phyloP scores from a whole-genome alignment of 2,329 filamentous ascomycete genomes.

The Curvularia sp. region DNA sequence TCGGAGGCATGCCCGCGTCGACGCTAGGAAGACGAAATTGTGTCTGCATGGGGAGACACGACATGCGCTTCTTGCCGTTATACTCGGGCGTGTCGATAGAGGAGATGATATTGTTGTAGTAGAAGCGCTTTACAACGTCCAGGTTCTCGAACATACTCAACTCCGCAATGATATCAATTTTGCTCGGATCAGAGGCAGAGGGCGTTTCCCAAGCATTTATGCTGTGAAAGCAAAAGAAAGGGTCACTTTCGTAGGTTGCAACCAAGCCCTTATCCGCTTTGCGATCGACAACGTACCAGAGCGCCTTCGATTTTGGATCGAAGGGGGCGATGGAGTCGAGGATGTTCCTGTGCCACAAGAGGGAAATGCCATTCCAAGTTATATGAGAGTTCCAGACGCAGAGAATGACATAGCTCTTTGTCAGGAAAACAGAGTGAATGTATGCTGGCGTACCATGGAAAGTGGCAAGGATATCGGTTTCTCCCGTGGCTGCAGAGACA shows the following conservation, averaged over 20 bases:
- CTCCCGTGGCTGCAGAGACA: conserved; percentile 66
- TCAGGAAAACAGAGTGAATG: conserved; percentile 83
- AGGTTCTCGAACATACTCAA: conserved; percentile 68
- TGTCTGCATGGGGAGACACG: conserved; percentile 37
- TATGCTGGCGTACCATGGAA: conserved; percentile 70
- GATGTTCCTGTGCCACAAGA: conserved; percentile 72
- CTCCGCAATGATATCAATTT: conserved; percentile 70
- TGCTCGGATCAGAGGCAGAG: conserved; percentile 40
- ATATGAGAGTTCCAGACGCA: conserved; percentile 74
- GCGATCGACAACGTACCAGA: conserved; percentile 80
- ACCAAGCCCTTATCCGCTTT: conserved; percentile 68
- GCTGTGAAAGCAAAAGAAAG: conserved; percentile 81
- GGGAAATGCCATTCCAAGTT: conserved; percentile 63
- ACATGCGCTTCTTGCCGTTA: conserved; percentile 34
- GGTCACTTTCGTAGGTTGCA: conserved; percentile 69
- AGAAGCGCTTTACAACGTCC: conserved; percentile 71
- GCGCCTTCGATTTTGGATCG: conserved; percentile 62
- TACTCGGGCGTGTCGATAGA: conserved; percentile 24
- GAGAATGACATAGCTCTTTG: conserved; percentile 72
- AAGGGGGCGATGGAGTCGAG: conserved; percentile 72
- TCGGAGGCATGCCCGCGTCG: conserved; percentile 43
- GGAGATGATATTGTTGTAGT: conserved; percentile 60
- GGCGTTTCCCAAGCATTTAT: conserved; percentile 77
- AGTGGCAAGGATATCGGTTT: conserved; percentile 74
- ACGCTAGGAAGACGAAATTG: conserved; percentile 42